phyloP scores from a whole-genome alignment of 805 yeast genomes.

The Candida saitoana region DNA sequence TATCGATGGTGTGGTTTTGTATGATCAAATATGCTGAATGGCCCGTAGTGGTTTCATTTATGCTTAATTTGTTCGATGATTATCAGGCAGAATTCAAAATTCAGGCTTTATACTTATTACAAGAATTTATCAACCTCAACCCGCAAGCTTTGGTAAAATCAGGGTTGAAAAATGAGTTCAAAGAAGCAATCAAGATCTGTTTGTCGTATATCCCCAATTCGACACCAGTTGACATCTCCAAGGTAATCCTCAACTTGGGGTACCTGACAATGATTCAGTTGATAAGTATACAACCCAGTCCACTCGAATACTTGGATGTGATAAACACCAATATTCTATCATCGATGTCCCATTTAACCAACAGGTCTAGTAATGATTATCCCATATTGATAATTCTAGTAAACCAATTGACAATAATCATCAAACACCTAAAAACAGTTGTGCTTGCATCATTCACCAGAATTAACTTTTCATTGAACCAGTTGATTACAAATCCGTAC shows the following conservation, averaged over 20 bases:
- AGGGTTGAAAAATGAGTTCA: conserved; percentile 25
- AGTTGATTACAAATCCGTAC: conserved; percentile 26
- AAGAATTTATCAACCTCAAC: not conserved
- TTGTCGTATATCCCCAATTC: conserved; percentile 25
- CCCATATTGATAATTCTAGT: conserved; percentile 14
- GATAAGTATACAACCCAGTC: not conserved
- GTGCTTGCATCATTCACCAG: conserved; percentile 25
- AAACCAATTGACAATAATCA: conserved; percentile 11
- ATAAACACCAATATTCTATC: conserved; percentile 20
- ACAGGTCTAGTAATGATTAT: conserved; percentile 10
- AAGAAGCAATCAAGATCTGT: conserved; percentile 21
- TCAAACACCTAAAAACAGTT: conserved; percentile 11
- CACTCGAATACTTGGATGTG: conserved; percentile 18
- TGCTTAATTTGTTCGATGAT: conserved; percentile 33
- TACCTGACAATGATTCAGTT: conserved; percentile 6
- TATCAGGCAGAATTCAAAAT: conserved; percentile 24
- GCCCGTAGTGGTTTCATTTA: conserved; percentile 27
- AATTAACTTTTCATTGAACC: conserved; percentile 26
- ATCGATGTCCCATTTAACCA: conserved; percentile 21
- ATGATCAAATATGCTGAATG: conserved; percentile 16
- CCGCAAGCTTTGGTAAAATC: conserved; percentile 11
- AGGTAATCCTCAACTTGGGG: conserved; percentile 2
- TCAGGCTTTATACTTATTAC: conserved; percentile 17
- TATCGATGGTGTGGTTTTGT: conserved; percentile 26
- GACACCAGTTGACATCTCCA: conserved; percentile 6